phyloP scores from a whole-genome alignment of 805 yeast species.

The Groenewaldozyma tartarivorans region DNA sequence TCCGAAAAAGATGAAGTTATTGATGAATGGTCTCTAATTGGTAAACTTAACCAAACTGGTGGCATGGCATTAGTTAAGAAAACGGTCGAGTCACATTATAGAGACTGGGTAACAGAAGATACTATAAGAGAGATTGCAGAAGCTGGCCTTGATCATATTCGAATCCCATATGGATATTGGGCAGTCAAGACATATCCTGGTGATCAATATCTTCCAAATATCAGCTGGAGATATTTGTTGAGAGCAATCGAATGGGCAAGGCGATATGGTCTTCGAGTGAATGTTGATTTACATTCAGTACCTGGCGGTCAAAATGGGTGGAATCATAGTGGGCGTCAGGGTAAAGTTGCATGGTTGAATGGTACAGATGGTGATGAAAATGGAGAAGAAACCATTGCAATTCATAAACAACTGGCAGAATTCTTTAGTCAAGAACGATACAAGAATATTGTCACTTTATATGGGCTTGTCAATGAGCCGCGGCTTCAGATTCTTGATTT shows the following conservation, averaged over 20 bases:
- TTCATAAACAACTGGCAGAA: conserved; percentile 42
- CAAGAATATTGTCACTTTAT: conserved; percentile 62
- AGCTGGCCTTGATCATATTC: conserved; percentile 64
- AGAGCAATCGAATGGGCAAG: conserved; percentile 62
- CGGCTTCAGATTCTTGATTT: conserved; percentile 41
- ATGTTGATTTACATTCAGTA: conserved; percentile 72
- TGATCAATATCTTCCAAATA: conserved; percentile 54
- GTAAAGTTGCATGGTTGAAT: conserved; percentile 32
- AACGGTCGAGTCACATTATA: conserved; percentile 57
- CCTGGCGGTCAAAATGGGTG: conserved; percentile 86
- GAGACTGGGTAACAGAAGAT: conserved; percentile 53
- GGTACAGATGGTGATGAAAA: conserved; percentile 38
- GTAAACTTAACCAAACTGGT: conserved; percentile 38
- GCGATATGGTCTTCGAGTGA: conserved; percentile 48
- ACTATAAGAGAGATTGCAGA: conserved; percentile 51
- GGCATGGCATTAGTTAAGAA: conserved; percentile 44
- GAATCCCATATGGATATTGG: conserved; percentile 80
- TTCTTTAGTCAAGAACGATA: conserved; percentile 57
- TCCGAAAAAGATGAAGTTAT: conserved; percentile 31
- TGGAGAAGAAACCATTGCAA: conserved; percentile 37
- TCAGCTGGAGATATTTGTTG: conserved; percentile 45
- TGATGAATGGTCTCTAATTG: conserved; percentile 66
- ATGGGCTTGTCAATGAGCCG: conserved; percentile 80
- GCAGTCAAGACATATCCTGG: conserved; percentile 41
- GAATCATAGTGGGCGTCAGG: conserved; percentile 68